phyloP scores from a whole-genome alignment of 352 stramenopile genomes.

The Globisporangium cylindrosporum region DNA sequence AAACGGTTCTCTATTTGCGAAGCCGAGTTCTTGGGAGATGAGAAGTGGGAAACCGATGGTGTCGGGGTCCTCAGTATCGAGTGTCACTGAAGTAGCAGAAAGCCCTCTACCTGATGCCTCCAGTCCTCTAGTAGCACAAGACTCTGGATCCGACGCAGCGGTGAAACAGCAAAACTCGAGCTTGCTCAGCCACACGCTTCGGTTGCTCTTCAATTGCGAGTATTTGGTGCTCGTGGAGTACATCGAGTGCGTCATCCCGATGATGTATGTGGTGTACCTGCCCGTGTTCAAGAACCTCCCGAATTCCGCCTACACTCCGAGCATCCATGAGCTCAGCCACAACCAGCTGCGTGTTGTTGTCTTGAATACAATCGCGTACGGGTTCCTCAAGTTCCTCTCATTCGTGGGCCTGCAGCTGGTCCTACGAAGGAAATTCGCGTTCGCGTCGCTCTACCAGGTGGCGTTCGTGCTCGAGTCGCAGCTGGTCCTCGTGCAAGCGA shows the following conservation, averaged over 20 bases:
- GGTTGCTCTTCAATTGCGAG: conserved; percentile 32
- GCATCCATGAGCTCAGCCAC: conserved; percentile 11
- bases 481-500: neutral
- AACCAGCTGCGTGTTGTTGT: conserved; percentile 10
- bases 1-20: too few relatives aligned
- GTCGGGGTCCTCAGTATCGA: too few relatives aligned
- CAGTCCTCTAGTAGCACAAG: neutral
- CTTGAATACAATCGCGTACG: conserved; percentile 22
- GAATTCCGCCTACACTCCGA: conserved; percentile 22
- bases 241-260: conserved; percentile 30
- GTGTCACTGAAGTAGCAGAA: neutral
- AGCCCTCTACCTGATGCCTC: neutral
- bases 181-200: conserved; percentile 14
- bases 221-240: conserved; percentile 35
- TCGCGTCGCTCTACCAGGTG: conserved; percentile 27
- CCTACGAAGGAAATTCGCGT: conserved; percentile 23
- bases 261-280: conserved; percentile 30
- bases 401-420: conserved; percentile 14
- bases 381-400: conserved; percentile 25
- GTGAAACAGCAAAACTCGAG: neutral
- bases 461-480: conserved; percentile 34
- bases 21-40: too few relatives aligned
- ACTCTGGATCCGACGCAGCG: neutral
- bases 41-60: too few relatives aligned
- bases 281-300: conserved; percentile 23